These are phyloP conservation scores for Penicillium arizonense DNA, from an alignment of 495 filamentous ascomycete species.

Conservation along the genomic window DNA sequence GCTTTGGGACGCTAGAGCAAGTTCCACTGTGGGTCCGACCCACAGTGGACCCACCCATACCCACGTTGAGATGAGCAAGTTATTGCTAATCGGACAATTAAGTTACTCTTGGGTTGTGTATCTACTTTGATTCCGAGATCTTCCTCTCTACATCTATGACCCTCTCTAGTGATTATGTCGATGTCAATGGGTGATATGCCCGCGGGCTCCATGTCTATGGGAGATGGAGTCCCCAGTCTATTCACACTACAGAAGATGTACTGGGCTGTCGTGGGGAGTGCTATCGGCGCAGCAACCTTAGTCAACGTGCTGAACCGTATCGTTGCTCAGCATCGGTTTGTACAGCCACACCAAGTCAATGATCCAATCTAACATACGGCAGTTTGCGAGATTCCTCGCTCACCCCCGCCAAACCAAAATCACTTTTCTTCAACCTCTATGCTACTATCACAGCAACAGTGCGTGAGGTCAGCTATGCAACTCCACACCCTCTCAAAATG, in stretches of 20 bases:
- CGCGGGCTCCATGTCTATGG: slow-evolving; percentile 47
- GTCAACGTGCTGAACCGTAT: slow-evolving; percentile 48
- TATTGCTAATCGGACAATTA: slow-evolving; percentile 13
- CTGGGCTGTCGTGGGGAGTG: slow-evolving; percentile 59
- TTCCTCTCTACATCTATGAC: not conserved
- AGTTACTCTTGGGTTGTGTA: not conserved
- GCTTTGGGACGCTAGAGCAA: not conserved
- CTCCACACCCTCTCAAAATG: slow-evolving; percentile 51
- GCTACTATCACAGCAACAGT: slow-evolving; percentile 67
- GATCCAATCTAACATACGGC: not conserved
- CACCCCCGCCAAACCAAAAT: slow-evolving; percentile 66
- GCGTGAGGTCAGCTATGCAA: slow-evolving; percentile 66
- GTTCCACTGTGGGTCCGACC: no score
- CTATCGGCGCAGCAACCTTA: slow-evolving; percentile 49
- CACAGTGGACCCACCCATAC: not conserved
- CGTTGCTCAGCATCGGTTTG: slow-evolving; percentile 49
- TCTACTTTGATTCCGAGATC: not conserved
- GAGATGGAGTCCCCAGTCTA: slow-evolving; percentile 42
- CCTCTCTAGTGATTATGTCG: slow-evolving; percentile 13
- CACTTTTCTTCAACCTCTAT: slow-evolving; percentile 49
- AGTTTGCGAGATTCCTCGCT: slow-evolving; percentile 29
- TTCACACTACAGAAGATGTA: slow-evolving; percentile 53
- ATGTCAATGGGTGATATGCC: slow-evolving; percentile 33
- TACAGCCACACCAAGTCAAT: not conserved
- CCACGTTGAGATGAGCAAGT: slow-evolving; percentile 10